Evolutionary conservation across 257 asterid species (phyloP).

Genomic region (Knoxia roxburghii): DNA sequence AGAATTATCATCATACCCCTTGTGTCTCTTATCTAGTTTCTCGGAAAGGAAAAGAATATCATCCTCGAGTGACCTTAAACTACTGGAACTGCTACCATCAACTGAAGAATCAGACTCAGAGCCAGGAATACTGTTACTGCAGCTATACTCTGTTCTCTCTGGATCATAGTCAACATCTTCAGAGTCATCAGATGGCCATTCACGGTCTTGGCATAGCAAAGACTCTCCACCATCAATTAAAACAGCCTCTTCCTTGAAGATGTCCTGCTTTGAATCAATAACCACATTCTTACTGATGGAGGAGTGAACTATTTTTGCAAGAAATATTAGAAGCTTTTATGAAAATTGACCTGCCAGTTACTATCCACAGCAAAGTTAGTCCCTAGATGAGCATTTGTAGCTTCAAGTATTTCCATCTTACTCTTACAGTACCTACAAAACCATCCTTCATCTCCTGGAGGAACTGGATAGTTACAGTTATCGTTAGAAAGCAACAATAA

Average conservation of each 20-base stretch:
- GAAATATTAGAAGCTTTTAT: constrained; percentile 10
- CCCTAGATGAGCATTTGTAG: constrained; percentile 93
- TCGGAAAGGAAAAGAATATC: constrained; percentile 40
- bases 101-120: constrained; percentile 53
- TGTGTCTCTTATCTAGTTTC: constrained; percentile 27
- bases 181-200: constrained; percentile 98
- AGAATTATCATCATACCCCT: constrained; percentile 30
- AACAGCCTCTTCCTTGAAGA: constrained; percentile 90
- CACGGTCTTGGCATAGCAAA: constrained; percentile 48
- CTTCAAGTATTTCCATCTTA: constrained; percentile 87
- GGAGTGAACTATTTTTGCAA: constrained; percentile 8
- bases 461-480: constrained; percentile 52
- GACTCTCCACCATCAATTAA: constrained; percentile 61
- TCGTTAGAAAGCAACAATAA: constrained; percentile 13
- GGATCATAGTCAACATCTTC: constrained; percentile 93
- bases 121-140: constrained; percentile 32
- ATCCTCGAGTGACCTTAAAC: constrained; percentile 68
- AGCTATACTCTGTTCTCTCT: constrained; percentile 45
- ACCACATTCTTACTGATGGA: constrained; percentile 15
- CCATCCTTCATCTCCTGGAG: constrained; percentile 97
- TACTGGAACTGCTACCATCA: constrained; percentile 47
- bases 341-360: constrained; percentile 70
- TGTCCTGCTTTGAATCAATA: constrained; percentile 46
- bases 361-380: constrained; percentile 73
- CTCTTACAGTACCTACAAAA: constrained; percentile 87